Evolutionary conservation across 192 early-diverging fungal species (phyloP).

Genomic region (Podila verticillata): DNA sequence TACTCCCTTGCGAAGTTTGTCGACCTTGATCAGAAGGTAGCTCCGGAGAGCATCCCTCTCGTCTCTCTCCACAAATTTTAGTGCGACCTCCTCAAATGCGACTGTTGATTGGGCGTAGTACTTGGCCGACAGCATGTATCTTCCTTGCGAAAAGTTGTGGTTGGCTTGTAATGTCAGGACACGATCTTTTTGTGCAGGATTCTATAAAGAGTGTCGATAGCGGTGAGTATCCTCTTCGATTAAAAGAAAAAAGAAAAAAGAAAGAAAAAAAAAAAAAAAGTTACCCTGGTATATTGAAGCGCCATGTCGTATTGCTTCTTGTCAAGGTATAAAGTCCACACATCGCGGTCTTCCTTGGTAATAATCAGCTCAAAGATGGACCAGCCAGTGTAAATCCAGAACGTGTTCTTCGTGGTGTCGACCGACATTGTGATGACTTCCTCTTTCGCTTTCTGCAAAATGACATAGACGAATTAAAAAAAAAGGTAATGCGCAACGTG

Average conservation of each 20-base stretch:
- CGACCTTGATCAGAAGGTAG: slow-evolving; percentile 82
- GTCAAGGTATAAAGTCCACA: slow-evolving; percentile 91
- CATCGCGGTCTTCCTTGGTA: slow-evolving; percentile 91
- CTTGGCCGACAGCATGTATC: slow-evolving; percentile 81
- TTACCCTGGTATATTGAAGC: slow-evolving; percentile 78
- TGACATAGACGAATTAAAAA: background rate
- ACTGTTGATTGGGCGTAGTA: slow-evolving; percentile 86
- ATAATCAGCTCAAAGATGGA: slow-evolving; percentile 92
- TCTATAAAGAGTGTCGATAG: slow-evolving; percentile 30
- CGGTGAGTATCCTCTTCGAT: too few species aligned
- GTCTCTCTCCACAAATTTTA: slow-evolving; percentile 82
- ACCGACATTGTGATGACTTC: slow-evolving; percentile 72
- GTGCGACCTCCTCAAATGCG: slow-evolving; percentile 90
- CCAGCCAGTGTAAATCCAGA: slow-evolving; percentile 90
- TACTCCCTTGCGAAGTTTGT: slow-evolving; percentile 71
- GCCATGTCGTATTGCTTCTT: slow-evolving; percentile 87
- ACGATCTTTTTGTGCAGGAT: slow-evolving; percentile 77
- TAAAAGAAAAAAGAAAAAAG: too few species aligned
- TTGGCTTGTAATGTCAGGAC: slow-evolving; percentile 90
- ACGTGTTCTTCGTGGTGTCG: slow-evolving; percentile 84
- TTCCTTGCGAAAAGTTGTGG: slow-evolving; percentile 78
- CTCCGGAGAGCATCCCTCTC: slow-evolving; percentile 79
- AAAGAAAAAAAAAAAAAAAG: background rate
- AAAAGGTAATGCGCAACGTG: background rate
- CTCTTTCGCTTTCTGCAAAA: slow-evolving; percentile 66